Evolutionary conservation across 2,329 filamentous ascomycete genomes (phyloP).

Genomic region (Colletotrichum phormii): DNA sequence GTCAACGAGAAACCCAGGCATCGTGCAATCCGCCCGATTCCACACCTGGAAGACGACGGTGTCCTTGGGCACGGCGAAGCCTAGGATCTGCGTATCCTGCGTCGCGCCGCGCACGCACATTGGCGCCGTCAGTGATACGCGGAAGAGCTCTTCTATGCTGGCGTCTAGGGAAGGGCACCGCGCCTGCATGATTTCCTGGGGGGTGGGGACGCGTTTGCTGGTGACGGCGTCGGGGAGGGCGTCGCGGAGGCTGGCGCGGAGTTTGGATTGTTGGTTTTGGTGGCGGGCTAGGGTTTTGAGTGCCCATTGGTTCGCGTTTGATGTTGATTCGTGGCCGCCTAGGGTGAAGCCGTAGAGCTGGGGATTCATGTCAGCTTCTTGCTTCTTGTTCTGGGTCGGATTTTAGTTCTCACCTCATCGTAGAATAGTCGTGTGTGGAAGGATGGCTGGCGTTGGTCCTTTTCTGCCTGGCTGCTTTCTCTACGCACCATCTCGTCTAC

Average conservation of each 20-base stretch:
- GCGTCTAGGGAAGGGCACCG: slow-evolving; percentile 45
- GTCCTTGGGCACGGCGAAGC: slow-evolving; percentile 43
- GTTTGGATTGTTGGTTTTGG: slow-evolving; percentile 41
- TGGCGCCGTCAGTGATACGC: slow-evolving; percentile 40
- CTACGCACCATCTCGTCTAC: slow-evolving; percentile 31
- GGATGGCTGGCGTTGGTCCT: not conserved
- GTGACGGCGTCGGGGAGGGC: slow-evolving; percentile 34
- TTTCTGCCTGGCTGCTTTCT: not conserved
- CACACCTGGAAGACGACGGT: slow-evolving; percentile 37
- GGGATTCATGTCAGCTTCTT: not conserved
- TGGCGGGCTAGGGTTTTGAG: slow-evolving; percentile 39
- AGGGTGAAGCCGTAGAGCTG: slow-evolving; percentile 43
- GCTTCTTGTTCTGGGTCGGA: too few relatives aligned
- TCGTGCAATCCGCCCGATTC: slow-evolving; percentile 41
- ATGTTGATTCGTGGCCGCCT: slow-evolving; percentile 44
- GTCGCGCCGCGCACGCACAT: slow-evolving; percentile 41
- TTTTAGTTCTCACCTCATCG: slow-evolving; percentile 45
- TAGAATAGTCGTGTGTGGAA: slow-evolving; percentile 42
- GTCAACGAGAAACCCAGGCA: slow-evolving; percentile 42
- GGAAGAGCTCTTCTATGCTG: slow-evolving; percentile 45
- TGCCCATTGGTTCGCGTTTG: slow-evolving; percentile 40
- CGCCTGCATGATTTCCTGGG: slow-evolving; percentile 39
- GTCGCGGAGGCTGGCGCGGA: slow-evolving; percentile 40
- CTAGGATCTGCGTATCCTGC: slow-evolving; percentile 43
- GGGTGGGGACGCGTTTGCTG: slow-evolving; percentile 39